Evolutionary conservation across 371 early-diverging fungal genomes (phyloP), one percentile per base, ranked within the genome.

Genomic region (Blyttiomyces sp.): DNA sequence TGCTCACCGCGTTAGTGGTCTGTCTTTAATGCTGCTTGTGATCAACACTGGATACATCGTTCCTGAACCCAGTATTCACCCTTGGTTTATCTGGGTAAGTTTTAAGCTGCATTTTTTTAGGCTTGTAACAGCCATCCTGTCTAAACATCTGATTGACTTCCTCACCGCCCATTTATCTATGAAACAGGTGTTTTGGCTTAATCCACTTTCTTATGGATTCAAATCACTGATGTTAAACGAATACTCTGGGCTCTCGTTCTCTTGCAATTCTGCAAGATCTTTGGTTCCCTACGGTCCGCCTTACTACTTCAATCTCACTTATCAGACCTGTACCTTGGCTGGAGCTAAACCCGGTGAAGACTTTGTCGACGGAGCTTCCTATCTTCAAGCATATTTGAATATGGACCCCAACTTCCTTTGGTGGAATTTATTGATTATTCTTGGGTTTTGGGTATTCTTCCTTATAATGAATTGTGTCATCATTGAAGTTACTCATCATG

Each of bases 151-250:
- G n/a, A n/a, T n/a, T n/a, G n/a, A n/a, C n/a, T n/a, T n/a, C n/a
- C n/a, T n/a, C n/a, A n/a, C n/a, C n/a, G n/a, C n/a, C n/a, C n/a
- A 54, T 5, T 42, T 11, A 7, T 30, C 11, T 39, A 7, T 39
- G 9, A 4, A 23, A 13, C 33, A 46, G 89, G 80, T 87, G 35
- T 84, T 82, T 56, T 89, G 84, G 79, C 82, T 87, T 53, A 85
- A 86, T 39, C 87, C 91, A 3, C 69, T 88, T 16, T 78, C 86
- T 0, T 89, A 88, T 58, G 86, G 79, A 0, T 84, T 84, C 71
- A 81, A 85, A 61, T 84, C 87, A 2, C 72, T 91, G 26, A 60
- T 88, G 21, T 73, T 79, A 21, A 89, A 89, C 64, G 92, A 91
- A 70, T 88, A 86, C 84, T 7, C 19, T 7, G 63, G 63, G 13